Percentiles rank a stretch among this genome's conserved stretches.
Conservation (phyloP, 1,284 basidiomycete species). For the Rhodotorula sp. region DNA sequence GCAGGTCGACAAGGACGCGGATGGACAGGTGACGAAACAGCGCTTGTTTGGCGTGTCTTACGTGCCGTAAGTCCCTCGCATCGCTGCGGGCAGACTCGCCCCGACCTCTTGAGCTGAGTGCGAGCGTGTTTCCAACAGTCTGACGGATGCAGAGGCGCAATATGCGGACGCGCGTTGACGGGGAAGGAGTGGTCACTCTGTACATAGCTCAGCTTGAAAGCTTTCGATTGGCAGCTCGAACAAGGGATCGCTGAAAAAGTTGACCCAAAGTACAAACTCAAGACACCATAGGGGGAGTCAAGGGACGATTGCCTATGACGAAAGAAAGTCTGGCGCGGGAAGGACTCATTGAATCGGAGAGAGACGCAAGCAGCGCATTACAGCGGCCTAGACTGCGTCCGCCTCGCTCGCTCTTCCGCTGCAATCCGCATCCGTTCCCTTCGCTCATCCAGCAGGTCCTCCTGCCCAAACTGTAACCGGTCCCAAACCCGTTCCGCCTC, state of each 20-base stretch:
- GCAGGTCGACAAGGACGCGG: constrained; percentile 69
- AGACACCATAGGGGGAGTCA: too few relatives aligned
- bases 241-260: too few relatives aligned
- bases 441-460: constrained; percentile 26
- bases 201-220: too few relatives aligned
- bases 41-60: constrained; percentile 73
- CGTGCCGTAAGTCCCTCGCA: constrained; percentile 46
- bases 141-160: constrained; percentile 18
- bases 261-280: too few relatives aligned
- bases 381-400: neutral
- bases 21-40: constrained; percentile 66
- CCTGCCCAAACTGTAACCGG: constrained; percentile 13
- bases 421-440: constrained; percentile 24
- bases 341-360: too few relatives aligned
- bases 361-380: too few relatives aligned
- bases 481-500: constrained; percentile 23
- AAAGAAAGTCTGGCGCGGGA: too few relatives aligned
- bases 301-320: too few relatives aligned
- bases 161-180: neutral
- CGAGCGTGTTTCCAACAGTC: neutral
- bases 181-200: too few relatives aligned
- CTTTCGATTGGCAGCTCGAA: too few relatives aligned
- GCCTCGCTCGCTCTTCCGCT: constrained; percentile 25
- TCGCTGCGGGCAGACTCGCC: too few relatives aligned
- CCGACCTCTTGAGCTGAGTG: neutral